A percentile compares a stretch with the other conserved stretches of the same genome.
These are phyloP conservation scores for Euphrasia confusa DNA, from an alignment of 257 asterid species.

Conservation along the genomic window DNA sequence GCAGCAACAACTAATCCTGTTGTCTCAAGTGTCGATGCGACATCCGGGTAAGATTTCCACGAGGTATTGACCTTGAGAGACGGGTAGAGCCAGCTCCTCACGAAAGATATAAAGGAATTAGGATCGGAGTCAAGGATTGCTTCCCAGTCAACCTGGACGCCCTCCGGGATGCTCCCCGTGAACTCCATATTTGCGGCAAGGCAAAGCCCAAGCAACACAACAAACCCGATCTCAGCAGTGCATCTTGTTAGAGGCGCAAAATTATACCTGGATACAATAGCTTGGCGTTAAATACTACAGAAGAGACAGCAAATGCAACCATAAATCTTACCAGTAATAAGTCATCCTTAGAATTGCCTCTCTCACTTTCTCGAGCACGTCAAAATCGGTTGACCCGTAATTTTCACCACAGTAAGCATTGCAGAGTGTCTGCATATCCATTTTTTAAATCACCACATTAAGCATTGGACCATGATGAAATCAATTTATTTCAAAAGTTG, in stretches of 20 bases:
- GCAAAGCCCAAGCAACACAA: constrained; percentile 76
- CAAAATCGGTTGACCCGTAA: constrained; percentile 82
- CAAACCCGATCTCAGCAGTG: constrained; percentile 66
- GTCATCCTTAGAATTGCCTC: constrained; percentile 78
- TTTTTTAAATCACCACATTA: not conserved
- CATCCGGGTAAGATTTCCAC: constrained; percentile 94
- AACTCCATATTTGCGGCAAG: constrained; percentile 98
- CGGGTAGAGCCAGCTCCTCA: constrained; percentile 79
- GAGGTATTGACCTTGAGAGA: constrained; percentile 74
- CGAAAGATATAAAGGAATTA: constrained; percentile 42
- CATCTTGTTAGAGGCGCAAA: constrained; percentile 91
- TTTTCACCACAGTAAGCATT: constrained; percentile 81
- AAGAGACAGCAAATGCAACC: not conserved
- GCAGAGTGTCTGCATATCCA: constrained; percentile 71
- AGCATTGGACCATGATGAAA: constrained; percentile 4
- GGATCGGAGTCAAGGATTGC: constrained; percentile 82
- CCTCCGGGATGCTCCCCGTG: constrained; percentile 85
- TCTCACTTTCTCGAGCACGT: constrained; percentile 78
- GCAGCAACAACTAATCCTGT: constrained; percentile 90
- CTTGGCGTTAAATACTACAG: constrained; percentile 22
- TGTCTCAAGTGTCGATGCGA: constrained; percentile 78
- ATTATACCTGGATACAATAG: constrained; percentile 62
- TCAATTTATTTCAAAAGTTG: constrained; percentile 2
- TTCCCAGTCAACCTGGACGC: constrained; percentile 94
- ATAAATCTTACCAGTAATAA: constrained; percentile 67